Base-by-base conservation (phyloP, 768 basidiomycete genomes). In the Boletus subcaerulescens region DNA sequence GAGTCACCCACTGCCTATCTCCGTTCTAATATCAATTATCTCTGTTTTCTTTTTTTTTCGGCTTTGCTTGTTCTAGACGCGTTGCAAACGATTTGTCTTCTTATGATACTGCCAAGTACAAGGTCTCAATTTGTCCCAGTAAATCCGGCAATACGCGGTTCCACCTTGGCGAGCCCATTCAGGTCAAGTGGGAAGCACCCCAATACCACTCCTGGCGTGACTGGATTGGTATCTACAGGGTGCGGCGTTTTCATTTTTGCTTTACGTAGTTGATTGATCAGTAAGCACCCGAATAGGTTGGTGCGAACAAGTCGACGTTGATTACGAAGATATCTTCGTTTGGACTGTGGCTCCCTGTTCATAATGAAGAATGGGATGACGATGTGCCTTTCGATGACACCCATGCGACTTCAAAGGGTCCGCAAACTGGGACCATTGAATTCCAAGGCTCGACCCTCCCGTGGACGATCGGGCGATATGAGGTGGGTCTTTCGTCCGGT, bases 221-320 rank as follows among this genome's bases (percentile, higher is more conserved):
- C 69, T 98, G 97, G 97, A 89, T 99, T 64, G 97, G 95, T 14
- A 82, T 98, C 24, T 93, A 93, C 67, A 80, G 87, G 67, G 91
- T 91, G 62, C 39, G 60, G 14, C 76, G 45, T 47, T 45, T 3
- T 40, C 38, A 8, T 52, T 35, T 26, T 48, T 26, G 20, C 18
- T 44, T 38, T 18, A 22, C 26, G 18, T 18, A 13, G 7, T 35
- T 26, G 38, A 57, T 31, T 52, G 36, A 61, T 42, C 29, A 29
- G 38, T 8, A 46, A 29, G 9, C 9, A 29, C 9, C 9, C 29
- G 29, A 29, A 50, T 62, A 91, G 89, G 79, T 95, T 48, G 94
- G 91, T 31, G 93, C 93, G 0, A 97, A 95, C 71, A 85, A 86
- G 65, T 91, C 87, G 14, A 83, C 76, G 11, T 76, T 87, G 18